A percentile compares a stretch with the other conserved stretches of the same genome.
These are phyloP conservation scores for Raffaelea deltoideospora DNA, from an alignment of 2,329 filamentous ascomycete genomes.

Conservation along the genomic window DNA sequence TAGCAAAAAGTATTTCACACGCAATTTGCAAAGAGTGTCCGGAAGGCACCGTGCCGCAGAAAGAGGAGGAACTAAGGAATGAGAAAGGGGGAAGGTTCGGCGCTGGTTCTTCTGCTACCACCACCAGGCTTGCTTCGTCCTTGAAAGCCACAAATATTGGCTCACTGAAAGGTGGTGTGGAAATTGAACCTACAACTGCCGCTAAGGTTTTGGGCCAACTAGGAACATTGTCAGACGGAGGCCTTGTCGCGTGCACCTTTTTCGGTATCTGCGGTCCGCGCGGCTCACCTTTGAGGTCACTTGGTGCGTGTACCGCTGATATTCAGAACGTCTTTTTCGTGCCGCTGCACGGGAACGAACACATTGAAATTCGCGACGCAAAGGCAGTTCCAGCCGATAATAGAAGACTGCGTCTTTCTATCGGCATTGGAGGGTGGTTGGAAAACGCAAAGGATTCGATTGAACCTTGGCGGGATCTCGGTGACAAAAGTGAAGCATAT, in stretches of 20 bases:
- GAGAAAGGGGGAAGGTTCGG: constrained; percentile 57
- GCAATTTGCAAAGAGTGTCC: constrained; percentile 53
- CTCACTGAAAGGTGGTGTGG: constrained; percentile 60
- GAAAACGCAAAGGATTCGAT: constrained; percentile 56
- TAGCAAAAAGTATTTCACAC: constrained; percentile 60
- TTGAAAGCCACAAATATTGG: constrained; percentile 68
- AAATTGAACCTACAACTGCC: constrained; percentile 57
- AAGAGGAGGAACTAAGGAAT: constrained; percentile 48
- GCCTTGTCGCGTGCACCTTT: constrained; percentile 64
- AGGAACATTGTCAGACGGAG: constrained; percentile 65
- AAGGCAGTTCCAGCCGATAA: constrained; percentile 38
- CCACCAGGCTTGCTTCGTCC: constrained; percentile 62
- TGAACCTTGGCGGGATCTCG: constrained; percentile 64
- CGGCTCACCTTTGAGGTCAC: constrained; percentile 63
- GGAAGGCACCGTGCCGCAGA: constrained; percentile 47
- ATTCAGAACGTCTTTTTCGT: constrained; percentile 82
- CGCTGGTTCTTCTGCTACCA: constrained; percentile 42
- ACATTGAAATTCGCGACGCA: constrained; percentile 29
- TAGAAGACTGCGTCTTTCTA: constrained; percentile 62
- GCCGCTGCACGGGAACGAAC: constrained; percentile 43
- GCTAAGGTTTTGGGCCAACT: constrained; percentile 68
- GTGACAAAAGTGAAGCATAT: constrained; percentile 61
- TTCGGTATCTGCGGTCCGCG: constrained; percentile 84
- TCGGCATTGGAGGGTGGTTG: constrained; percentile 73
- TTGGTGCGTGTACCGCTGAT: constrained; percentile 76